phyloP scores from a whole-genome alignment of 192 early-diverging fungal genomes.

The Entomortierella parvispora region DNA sequence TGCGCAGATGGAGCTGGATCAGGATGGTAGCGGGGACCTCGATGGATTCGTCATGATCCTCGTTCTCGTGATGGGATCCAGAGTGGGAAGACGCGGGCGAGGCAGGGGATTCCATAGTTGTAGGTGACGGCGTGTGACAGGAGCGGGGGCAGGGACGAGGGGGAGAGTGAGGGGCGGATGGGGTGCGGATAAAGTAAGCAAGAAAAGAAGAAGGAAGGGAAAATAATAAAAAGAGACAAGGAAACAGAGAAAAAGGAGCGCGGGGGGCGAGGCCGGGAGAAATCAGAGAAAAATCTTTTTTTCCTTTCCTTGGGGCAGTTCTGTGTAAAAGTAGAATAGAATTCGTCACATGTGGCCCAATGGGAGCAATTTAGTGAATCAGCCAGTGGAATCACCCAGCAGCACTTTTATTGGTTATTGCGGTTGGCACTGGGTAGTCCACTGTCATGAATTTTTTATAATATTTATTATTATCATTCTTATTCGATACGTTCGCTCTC shows the following conservation, averaged over 20 bases:
- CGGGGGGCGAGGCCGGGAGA: neutral
- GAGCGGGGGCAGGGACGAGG: neutral
- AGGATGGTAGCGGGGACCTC: neutral
- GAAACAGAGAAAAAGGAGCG: neutral
- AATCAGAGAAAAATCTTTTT: neutral
- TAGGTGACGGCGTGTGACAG: too few relatives aligned
- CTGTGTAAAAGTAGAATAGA: too few relatives aligned
- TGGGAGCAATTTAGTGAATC: too few relatives aligned
- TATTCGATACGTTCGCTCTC: too few relatives aligned
- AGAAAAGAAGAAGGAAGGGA: neutral
- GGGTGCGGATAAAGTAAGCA: neutral
- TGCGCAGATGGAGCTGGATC: conserved; percentile 9
- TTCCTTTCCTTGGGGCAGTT: too few relatives aligned
- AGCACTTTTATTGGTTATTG: too few relatives aligned
- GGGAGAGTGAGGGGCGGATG: neutral
- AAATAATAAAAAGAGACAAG: neutral
- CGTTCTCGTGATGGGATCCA: neutral
- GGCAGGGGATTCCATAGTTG: neutral
- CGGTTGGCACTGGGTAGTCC: too few relatives aligned
- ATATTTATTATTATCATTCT: too few relatives aligned
- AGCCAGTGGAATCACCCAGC: too few relatives aligned
- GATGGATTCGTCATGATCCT: neutral
- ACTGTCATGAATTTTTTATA: too few relatives aligned
- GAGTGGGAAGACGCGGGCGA: neutral
- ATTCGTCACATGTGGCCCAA: too few relatives aligned